These are phyloP conservation scores for Arachis monticola DNA, from an alignment of 331 rosid genomes.

Conservation along the genomic window DNA sequence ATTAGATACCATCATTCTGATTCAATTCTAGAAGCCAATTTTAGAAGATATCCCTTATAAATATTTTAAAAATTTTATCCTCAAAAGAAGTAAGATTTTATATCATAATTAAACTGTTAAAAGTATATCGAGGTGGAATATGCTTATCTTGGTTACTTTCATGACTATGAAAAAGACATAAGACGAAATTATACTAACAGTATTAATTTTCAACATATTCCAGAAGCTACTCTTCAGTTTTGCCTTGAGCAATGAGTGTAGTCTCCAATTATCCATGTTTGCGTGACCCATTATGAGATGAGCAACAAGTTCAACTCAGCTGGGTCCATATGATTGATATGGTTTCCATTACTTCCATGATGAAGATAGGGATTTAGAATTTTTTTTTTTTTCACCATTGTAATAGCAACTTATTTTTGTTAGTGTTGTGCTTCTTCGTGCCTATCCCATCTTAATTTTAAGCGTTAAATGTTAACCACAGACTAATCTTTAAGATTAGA, in stretches of 20 bases:
- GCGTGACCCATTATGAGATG: neutral
- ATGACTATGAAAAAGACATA: constrained; percentile 36
- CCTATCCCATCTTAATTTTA: too few relatives aligned
- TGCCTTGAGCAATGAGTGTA: neutral
- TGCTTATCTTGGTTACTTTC: constrained; percentile 31
- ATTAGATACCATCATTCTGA: too few relatives aligned
- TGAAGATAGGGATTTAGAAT: neutral
- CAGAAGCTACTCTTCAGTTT: neutral
- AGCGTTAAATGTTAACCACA: too few relatives aligned
- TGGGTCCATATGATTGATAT: neutral
- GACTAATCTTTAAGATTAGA: too few relatives aligned
- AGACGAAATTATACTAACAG: neutral
- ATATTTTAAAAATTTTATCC: too few relatives aligned
- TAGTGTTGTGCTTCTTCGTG: too few relatives aligned
- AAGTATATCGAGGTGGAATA: constrained; percentile 12
- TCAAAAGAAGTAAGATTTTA: too few relatives aligned
- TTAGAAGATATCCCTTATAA: too few relatives aligned
- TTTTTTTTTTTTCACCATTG: too few relatives aligned
- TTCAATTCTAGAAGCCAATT: too few relatives aligned
- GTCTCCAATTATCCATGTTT: neutral
- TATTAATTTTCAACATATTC: constrained; percentile 26
- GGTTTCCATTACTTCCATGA: neutral
- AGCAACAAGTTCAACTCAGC: neutral
- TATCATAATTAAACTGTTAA: too few relatives aligned
- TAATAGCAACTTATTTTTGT: too few relatives aligned